Conservation (phyloP, 192 early-diverging fungal species). For the Gigaspora rosea region DNA sequence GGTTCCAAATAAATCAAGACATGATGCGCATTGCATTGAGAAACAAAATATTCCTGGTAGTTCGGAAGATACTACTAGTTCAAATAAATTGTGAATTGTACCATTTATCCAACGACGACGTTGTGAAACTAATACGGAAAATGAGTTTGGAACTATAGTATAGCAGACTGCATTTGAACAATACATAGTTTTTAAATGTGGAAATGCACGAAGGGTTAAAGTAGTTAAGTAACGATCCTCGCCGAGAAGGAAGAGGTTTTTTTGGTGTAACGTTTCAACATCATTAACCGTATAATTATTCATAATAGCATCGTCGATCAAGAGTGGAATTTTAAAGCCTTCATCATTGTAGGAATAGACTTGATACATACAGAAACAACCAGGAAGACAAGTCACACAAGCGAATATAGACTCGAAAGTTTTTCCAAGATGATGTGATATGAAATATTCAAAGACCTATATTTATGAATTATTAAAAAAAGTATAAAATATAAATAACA, state of each 20-base stretch:
- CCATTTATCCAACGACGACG: slow-evolving; percentile 96
- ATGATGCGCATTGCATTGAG: slow-evolving; percentile 95
- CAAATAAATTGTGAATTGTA: slow-evolving; percentile 85
- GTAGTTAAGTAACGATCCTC: slow-evolving; percentile 86
- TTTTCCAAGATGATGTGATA: slow-evolving; percentile 72
- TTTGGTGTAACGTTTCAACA: slow-evolving; percentile 76
- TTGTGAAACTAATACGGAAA: slow-evolving; percentile 79
- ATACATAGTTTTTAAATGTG: slow-evolving; percentile 81
- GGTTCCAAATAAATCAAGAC: slow-evolving; percentile 92
- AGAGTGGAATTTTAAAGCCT: slow-evolving; percentile 69
- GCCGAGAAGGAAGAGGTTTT: slow-evolving; percentile 79
- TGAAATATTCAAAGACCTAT: slow-evolving; percentile 74
- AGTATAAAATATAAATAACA: no score
- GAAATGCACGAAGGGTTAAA: slow-evolving; percentile 80
- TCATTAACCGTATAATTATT: slow-evolving; percentile 75
- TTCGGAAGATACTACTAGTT: slow-evolving; percentile 76
- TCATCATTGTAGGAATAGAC: slow-evolving; percentile 64
- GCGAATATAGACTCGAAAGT: slow-evolving; percentile 76
- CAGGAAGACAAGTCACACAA: slow-evolving; percentile 70
- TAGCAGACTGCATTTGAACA: slow-evolving; percentile 78
- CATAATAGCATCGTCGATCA: slow-evolving; percentile 84
- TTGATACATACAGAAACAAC: slow-evolving; percentile 79
- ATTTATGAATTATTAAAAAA: background rate
- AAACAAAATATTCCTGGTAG: slow-evolving; percentile 88
- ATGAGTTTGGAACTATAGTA: slow-evolving; percentile 79